A percentile compares a stretch with the other conserved stretches of the same genome.
These are phyloP conservation scores for Tripterygium wilfordii DNA, from an alignment of 177 flowering plant species.

Conservation along the genomic window DNA sequence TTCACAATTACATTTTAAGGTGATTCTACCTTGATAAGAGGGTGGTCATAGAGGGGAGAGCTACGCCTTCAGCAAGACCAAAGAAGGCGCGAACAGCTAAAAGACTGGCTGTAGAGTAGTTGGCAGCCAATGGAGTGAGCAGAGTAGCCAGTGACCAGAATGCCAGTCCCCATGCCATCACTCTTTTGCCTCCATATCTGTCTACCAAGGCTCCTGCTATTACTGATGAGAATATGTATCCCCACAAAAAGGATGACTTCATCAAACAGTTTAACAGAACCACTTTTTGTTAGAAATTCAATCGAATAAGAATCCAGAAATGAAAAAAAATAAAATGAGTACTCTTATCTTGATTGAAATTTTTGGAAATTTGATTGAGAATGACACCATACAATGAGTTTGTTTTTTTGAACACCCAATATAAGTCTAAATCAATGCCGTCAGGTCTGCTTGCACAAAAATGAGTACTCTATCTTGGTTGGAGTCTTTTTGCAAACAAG, in stretches of 20 bases:
- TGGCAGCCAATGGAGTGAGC: constrained; percentile 89
- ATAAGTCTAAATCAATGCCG: too few species aligned
- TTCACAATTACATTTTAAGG: too few species aligned
- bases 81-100: constrained; percentile 77
- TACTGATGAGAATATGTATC: constrained; percentile 81
- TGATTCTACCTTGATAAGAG: constrained; percentile 64
- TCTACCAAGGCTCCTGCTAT: constrained; percentile 86
- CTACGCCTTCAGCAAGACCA: constrained; percentile 91
- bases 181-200: constrained; percentile 83
- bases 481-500: too few species aligned
- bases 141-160: constrained; percentile 88
- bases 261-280: constrained; percentile 1
- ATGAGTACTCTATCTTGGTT: too few species aligned
- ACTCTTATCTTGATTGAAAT: too few species aligned
- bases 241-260: constrained; percentile 97
- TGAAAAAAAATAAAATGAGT: neutral
- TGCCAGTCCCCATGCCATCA: constrained; percentile 81
- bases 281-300: too few species aligned
- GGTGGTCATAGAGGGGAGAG: constrained; percentile 66
- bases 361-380: too few species aligned
- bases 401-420: too few species aligned
- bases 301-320: neutral
- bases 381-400: too few species aligned
- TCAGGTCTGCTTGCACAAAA: too few species aligned
- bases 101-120: constrained; percentile 63